Evolutionary conservation across 306 rosid genomes (phyloP), one percentile per base, ranked within the genome.

Genomic region (Cicer chorassanicum): DNA sequence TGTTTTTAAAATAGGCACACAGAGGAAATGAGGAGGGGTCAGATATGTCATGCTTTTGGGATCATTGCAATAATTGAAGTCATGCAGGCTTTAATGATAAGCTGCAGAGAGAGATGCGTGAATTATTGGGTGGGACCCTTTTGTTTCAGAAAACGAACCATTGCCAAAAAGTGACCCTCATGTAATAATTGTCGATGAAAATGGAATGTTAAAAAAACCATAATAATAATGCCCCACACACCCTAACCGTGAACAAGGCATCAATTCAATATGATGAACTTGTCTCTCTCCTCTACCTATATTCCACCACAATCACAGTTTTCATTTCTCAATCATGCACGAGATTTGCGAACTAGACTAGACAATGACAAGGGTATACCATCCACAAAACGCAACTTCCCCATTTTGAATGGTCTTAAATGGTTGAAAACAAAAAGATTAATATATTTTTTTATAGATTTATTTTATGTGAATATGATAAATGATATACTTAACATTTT

Each of bases 41-140:
- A 87, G 97, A 89, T 72, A 68, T 93, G 97, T 88, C 93, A 91
- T 88, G 94, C 98, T 93, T 89, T 91, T 88, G 91, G 98, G 98
- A 91, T 93, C 96, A 85, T 88, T 87, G 97, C 96, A 91, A 91
- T 91, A 57, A 93, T 93, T 93, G 98, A 93, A 91, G 77, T 86
- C 86, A 89, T 88, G 97, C 98, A 89, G 90, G 89, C 96, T 93
- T 93, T 89, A 88, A 93, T 89, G 88, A 89, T 89, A 86, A 80
- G 87, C 76, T 85, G 79, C 82, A 85, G 82, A 65, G 72, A 65
- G 68, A 65, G 85, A 82, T 73, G 82, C 45, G 54, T 84, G 81
- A 85, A 87, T 91, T 82, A 88, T 84, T 84, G 82, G 76, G 72
- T 81, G 84, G 91, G 87, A 15, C 85, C 87, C 87, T 41, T 61